Base-by-base conservation (phyloP, 208 protist genomes). In the Balamuthia mandrillaris region DNA sequence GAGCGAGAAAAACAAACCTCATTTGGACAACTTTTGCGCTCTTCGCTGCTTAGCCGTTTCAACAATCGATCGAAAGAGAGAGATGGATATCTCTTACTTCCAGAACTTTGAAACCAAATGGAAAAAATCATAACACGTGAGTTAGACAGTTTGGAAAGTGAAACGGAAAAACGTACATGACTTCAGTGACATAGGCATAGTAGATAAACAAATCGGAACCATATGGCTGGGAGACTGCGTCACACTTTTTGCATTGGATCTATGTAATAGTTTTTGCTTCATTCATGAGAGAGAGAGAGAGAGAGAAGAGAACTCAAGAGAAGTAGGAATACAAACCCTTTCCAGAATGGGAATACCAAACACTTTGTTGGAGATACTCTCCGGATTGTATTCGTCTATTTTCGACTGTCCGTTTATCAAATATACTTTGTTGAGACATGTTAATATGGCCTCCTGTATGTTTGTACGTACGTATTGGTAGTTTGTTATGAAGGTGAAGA, bases 151-250 rank as follows among this genome's bases (percentile, higher is more conserved):
- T 14, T 3, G 5, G 21, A 39, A 37, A 21, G 24, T 10, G 60
- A 18, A 29, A 68, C 4, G 21, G 60, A 68, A 29, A 6, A 10
- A 12, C 16, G 24, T 21, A 72, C 63, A 33, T 72, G 37, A 72
- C 27, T n/a, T 72, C 63, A 27, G 63, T 72, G 31, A 72, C 63
- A 27, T 72, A 72, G 31, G 63, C 47, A 27, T 72, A 72, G 63
- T 72, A 72, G 33, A 72, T 72, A n/a, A 72, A 72, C 63, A 41
- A 72, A n/a, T 72, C 63, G 16, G 63, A 72, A 29, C 63, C 63
- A 21, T 72, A 41, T 6, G 63, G 63, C 33, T 72, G 41, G 2
- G 47, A 49, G 9, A 49, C 63, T 27, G 41, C 47, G 16, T 72
- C 47, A 21, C 63, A 72, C 37, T 72, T 72, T n/a, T 41, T 72